Evolutionary conservation across 2,329 filamentous ascomycete genomes (phyloP), one percentile per base, ranked within the genome.

Genomic region (Xylaria hypoxylon): DNA sequence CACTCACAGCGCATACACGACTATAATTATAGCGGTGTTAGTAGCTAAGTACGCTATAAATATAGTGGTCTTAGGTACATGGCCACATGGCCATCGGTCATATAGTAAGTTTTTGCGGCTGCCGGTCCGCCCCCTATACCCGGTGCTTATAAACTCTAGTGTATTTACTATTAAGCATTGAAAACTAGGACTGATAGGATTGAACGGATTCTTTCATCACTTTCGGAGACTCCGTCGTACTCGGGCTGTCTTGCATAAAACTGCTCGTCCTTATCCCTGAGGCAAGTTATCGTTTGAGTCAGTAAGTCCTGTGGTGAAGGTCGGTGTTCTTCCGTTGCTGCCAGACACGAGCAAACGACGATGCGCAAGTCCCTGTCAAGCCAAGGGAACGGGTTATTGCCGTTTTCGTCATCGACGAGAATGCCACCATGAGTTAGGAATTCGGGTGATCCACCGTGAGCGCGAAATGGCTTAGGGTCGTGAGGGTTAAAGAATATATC

Each of bases 291-390:
- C 26, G 26, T 35, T 15, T 6, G 5, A 61, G 51, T 38, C 8
- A 19, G n/a, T 11, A 65, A 38, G 5, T 0, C 17, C 6, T 2
- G 13, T 7, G 31, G 33, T 3, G 3, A 1, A 22, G 58, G 57
- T 24, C 58, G 42, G 28, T 47, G 6, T 11, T 13, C n/a, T 0
- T 24, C 26, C 24, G 50, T 19, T n/a, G n/a, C n/a, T 7, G 58
- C 58, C 22, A 61, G 58, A 38, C 63, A 65, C 5, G 50, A n/a
- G 19, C 63, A 61, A 33, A 65, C 40, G 5, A 61, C n/a, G 17
- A 11, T 17, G 15, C 62, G 62, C 19, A 65, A 19, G 5, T 6
- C 44, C 2, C 5, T 2, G 38, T 65, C 58, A 3, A 65, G 35
- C 26, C 8, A 38, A 6, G 62, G 55, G 17, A 31, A 64, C 31